Percentiles rank a stretch among this genome's conserved stretches.
Conservation (phyloP, 1,284 basidiomycete species). For the Cryptococcus sp. region DNA sequence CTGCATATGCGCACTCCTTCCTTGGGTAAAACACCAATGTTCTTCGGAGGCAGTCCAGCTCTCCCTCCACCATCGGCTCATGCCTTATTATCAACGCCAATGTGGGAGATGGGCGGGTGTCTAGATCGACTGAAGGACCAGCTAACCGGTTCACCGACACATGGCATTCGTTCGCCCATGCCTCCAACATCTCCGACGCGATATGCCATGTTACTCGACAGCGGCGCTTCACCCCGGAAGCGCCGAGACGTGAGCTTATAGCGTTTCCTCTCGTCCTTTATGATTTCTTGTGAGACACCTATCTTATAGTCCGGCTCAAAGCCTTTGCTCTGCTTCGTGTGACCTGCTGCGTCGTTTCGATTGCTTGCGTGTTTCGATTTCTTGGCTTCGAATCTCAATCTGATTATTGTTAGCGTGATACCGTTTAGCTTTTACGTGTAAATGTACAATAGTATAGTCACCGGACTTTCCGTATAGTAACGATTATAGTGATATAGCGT, state of each 20-base stretch:
- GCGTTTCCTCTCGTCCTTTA: not conserved
- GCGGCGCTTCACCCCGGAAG: constrained; percentile 24
- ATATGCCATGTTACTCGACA: constrained; percentile 31
- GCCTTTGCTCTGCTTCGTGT: too few relatives aligned
- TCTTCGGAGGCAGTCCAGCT: constrained; percentile 32
- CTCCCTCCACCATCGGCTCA: constrained; percentile 26
- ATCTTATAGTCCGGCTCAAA: too few relatives aligned
- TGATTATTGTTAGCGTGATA: too few relatives aligned
- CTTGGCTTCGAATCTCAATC: too few relatives aligned
- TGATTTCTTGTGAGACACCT: too few relatives aligned
- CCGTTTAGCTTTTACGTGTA: too few relatives aligned
- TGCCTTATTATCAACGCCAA: constrained; percentile 38
- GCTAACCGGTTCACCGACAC: constrained; percentile 23
- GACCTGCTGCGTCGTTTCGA: too few relatives aligned
- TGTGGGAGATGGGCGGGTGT: constrained; percentile 46
- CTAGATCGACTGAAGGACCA: constrained; percentile 38
- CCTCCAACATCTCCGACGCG: constrained; percentile 43
- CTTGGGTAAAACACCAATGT: constrained; percentile 36
- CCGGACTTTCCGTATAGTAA: too few relatives aligned
- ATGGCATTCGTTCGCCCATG: constrained; percentile 28
- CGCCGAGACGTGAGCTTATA: constrained; percentile 17
- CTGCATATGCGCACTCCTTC: constrained; percentile 28
- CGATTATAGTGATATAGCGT: too few relatives aligned
- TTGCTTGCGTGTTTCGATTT: too few relatives aligned
- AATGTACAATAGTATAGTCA: too few relatives aligned